phyloP scores from a whole-genome alignment of 441 rosid species.

The Hura crepitans region DNA sequence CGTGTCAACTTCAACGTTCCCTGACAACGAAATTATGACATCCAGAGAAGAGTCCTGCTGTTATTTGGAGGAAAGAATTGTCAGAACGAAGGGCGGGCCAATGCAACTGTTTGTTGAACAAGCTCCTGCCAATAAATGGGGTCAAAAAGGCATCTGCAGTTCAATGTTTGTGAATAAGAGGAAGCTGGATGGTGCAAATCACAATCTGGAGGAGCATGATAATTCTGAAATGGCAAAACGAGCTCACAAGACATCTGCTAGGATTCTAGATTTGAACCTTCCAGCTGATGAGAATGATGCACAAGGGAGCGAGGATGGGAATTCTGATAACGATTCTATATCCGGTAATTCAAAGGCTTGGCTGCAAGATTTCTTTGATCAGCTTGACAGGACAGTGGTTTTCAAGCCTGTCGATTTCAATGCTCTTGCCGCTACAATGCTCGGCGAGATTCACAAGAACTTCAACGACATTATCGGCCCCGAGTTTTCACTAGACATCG shows the following conservation, averaged over 20 bases:
- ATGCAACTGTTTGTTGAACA: conserved; percentile 49
- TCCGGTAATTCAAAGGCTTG: conserved; percentile 44
- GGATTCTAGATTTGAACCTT: conserved; percentile 66
- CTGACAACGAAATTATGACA: conserved; percentile 20
- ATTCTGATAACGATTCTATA: conserved; percentile 26
- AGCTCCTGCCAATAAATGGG: conserved; percentile 16
- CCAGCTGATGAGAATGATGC: conserved; percentile 56
- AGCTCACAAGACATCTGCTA: conserved; percentile 33
- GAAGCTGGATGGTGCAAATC: conserved; percentile 39
- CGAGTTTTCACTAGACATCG: conserved; percentile 47
- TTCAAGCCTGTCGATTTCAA: conserved; percentile 74
- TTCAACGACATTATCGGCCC: conserved; percentile 38
- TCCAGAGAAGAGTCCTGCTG: conserved; percentile 18
- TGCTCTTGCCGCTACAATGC: conserved; percentile 43
- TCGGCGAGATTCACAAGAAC: conserved; percentile 29
- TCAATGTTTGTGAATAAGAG: conserved; percentile 42
- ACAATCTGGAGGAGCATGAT: conserved; percentile 27
- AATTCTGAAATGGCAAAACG: conserved; percentile 38
- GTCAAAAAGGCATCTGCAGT: conserved; percentile 14
- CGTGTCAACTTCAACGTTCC: conserved; percentile 43
- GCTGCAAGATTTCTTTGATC: conserved; percentile 51
- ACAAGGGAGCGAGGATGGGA: conserved; percentile 26
- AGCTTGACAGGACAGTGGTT: conserved; percentile 30
- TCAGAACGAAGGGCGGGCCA: conserved; percentile 41
- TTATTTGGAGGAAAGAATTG: conserved; percentile 55